Evolutionary conservation across 2,329 filamentous ascomycete genomes (phyloP).

Genomic region (Colletotrichum viniferum): DNA sequence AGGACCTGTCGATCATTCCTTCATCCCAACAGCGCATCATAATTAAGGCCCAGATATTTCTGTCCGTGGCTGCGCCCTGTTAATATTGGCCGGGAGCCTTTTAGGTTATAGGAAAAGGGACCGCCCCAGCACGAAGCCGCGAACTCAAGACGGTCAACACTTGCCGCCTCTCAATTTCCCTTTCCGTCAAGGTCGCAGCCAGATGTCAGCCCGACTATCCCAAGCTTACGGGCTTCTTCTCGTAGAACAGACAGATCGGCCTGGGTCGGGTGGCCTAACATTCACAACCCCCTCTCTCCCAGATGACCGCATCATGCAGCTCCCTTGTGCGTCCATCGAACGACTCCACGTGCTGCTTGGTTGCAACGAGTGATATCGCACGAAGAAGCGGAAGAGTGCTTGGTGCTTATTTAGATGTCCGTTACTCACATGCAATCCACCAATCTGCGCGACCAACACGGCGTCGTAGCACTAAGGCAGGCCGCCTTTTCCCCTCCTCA

Average conservation of each 20-base stretch:
- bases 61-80: background rate
- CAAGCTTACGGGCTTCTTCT: background rate
- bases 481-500: background rate
- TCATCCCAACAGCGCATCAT: background rate
- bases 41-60: background rate
- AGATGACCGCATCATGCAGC: conserved; percentile 22
- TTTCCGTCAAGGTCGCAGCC: background rate
- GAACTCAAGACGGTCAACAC: background rate
- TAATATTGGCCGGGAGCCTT: background rate
- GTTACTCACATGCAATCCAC: conserved; percentile 1
- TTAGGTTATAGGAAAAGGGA: background rate
- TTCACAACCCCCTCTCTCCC: background rate
- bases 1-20: conserved; percentile 8
- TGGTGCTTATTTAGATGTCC: conserved; percentile 13
- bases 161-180: background rate
- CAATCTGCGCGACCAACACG: background rate
- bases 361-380: background rate
- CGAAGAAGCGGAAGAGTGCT: background rate
- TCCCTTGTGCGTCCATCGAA: background rate
- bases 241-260: background rate
- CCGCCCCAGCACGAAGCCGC: background rate
- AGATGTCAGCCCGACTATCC: background rate
- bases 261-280: conserved; percentile 5
- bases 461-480: background rate
- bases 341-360: conserved; percentile 5